A percentile compares a stretch with the other conserved stretches of the same genome.
Conservation (phyloP, 768 basidiomycete species). For the Boletus rufocinnamomeus region DNA sequence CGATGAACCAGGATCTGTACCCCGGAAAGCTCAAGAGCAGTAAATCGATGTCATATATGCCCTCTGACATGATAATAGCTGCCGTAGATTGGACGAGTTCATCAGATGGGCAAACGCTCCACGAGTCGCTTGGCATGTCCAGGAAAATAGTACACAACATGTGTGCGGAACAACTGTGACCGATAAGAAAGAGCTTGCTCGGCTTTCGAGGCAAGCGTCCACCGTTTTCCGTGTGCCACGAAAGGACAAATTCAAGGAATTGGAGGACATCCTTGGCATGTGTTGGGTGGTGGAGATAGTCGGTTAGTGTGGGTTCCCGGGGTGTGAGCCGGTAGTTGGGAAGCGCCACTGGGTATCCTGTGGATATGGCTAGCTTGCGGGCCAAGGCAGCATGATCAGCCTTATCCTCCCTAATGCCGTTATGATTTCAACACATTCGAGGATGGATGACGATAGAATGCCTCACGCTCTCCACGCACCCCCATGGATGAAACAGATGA, state of each 20-base stretch:
- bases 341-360: slow-evolving; percentile 61
- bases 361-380: slow-evolving; percentile 47
- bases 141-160: slow-evolving; percentile 75
- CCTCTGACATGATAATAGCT: slow-evolving; percentile 68
- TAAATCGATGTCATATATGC: slow-evolving; percentile 73
- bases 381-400: slow-evolving; percentile 56
- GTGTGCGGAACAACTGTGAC: slow-evolving; percentile 84
- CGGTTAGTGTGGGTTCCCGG: slow-evolving; percentile 35
- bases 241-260: slow-evolving; percentile 59
- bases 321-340: slow-evolving; percentile 80
- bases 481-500: slow-evolving; percentile 78
- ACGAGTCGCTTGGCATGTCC: slow-evolving; percentile 37
- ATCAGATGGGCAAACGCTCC: slow-evolving; percentile 44
- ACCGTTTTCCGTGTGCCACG: slow-evolving; percentile 37
- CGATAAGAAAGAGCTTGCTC: slow-evolving; percentile 55
- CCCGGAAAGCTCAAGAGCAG: slow-evolving; percentile 63
- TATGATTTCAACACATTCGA: slow-evolving; percentile 7
- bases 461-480: slow-evolving; percentile 82
- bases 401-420: slow-evolving; percentile 69
- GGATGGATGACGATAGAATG: neutral
- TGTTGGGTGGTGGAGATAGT: slow-evolving; percentile 59
- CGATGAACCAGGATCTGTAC: slow-evolving; percentile 74
- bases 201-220: slow-evolving; percentile 40
- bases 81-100: slow-evolving; percentile 46
- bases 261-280: slow-evolving; percentile 67